Evolutionary conservation across 805 yeast species (phyloP), one percentile per base, ranked within the genome.

Genomic region (Komagataella phaffii): DNA sequence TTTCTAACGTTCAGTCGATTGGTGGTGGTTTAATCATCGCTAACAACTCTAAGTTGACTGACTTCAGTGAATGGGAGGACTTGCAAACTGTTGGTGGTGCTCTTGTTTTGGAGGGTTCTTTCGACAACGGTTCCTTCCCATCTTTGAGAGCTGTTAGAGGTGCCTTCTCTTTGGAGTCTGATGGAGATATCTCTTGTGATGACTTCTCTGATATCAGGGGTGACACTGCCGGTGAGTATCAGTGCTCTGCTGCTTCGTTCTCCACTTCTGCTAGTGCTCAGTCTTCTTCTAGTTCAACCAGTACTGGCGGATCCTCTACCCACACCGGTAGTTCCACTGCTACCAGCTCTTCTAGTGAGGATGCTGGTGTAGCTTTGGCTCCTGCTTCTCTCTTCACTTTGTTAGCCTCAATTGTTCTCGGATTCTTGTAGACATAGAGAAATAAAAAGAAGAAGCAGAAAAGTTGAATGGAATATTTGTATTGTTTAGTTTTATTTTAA

Each of bases 1-100:
- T 88, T 76, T 73, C 85, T 50, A 68, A 76, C 65, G 80, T 93
- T 70, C 74, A 81, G 55, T 57, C 77, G 49, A 74, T 93, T 62
- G 95, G 91, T 68, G 98, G 99, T 79, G 99, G 96, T 70, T 86
- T 93, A 69, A 83, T 79, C 62, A 74, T 93, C 65, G 80, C 86
- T 57, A 88, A 89, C 81, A 93, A 93, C 85, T 72, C 87, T 58
- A 69, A 76, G 52, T 81, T 91, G 66, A 68, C 65, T 49, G 61
- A 75, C 53, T 74, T 91, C 65, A 74, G 74, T 53, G 91, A 88
- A 65, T 87, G 93, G 80, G 81, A 82, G 60, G 65, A 75, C 58
- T 76, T 93, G 63, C 70, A 75, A 66, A 69, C 85, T 54, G 80
- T 91, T 62, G 87, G 85, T 65, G 98, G 99, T 79, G 93, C 98